Conservation (phyloP, 1,139 yeast species). For the Blastobotrys petasosporus region DNA sequence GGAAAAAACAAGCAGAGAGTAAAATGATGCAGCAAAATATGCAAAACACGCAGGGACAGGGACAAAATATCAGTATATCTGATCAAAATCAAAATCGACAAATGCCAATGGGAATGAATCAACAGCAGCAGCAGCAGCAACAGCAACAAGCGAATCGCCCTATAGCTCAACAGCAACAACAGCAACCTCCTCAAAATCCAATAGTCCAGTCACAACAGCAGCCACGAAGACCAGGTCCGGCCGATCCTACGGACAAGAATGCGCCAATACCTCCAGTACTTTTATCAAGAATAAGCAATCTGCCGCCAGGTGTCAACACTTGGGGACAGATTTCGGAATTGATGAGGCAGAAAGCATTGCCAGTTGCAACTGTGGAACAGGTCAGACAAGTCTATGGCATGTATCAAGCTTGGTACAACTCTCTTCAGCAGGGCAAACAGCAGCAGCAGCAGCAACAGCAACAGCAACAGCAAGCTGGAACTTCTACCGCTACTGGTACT, state of each 20-base stretch:
- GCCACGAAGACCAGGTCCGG: constrained; percentile 17
- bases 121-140: constrained; percentile 20
- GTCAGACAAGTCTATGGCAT: constrained; percentile 58
- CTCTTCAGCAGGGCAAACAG: constrained; percentile 24
- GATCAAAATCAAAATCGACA: constrained; percentile 13
- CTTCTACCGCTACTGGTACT: constrained; percentile 5
- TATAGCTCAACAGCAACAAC: constrained; percentile 19
- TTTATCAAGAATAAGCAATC: constrained; percentile 62
- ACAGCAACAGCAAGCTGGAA: constrained; percentile 7
- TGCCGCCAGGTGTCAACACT: constrained; percentile 77
- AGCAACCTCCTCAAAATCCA: constrained; percentile 8
- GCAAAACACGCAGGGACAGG: constrained; percentile 17
- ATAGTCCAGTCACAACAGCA: constrained; percentile 6
- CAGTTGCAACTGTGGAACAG: constrained; percentile 48
- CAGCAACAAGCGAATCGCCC: constrained; percentile 20
- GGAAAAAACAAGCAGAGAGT: constrained; percentile 10
- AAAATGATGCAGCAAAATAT: constrained; percentile 21
- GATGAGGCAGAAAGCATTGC: constrained; percentile 52
- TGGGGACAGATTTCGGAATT: constrained; percentile 80
- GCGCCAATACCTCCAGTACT: constrained; percentile 74
- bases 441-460: constrained; percentile 16
- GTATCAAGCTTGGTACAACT: constrained; percentile 44
- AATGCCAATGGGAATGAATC: constrained; percentile 24
- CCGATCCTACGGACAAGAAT: constrained; percentile 37
- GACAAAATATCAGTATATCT: constrained; percentile 11